Evolutionary conservation across 2,329 filamentous ascomycete species (phyloP).

Genomic region (Dothistroma pini): DNA sequence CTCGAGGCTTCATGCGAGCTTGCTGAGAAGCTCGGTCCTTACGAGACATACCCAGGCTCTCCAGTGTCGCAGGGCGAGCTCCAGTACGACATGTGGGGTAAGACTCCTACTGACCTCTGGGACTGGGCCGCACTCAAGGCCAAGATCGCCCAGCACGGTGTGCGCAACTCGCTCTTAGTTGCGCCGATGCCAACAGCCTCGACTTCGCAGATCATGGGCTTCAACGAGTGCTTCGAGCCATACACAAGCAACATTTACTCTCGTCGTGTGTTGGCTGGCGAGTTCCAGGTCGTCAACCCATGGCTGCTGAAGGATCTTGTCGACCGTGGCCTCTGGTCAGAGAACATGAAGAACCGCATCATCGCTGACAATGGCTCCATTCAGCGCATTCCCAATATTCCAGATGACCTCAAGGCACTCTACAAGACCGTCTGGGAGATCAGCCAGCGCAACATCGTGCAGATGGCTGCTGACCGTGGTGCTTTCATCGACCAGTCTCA

Average conservation of each 20-base stretch:
- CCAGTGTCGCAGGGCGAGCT: constrained; percentile 93
- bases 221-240: constrained; percentile 99
- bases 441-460: constrained; percentile 87
- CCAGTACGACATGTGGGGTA: constrained; percentile 98
- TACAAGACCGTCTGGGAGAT: constrained; percentile 99
- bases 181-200: constrained; percentile 98
- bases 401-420: constrained; percentile 87
- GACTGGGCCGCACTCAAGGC: constrained; percentile 89
- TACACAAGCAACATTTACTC: constrained; percentile 99
- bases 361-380: constrained; percentile 95
- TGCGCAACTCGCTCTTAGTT: constrained; percentile 91
- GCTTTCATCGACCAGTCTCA: constrained; percentile 99
- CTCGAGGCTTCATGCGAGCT: constrained; percentile 85
- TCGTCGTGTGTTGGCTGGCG: constrained; percentile 92
- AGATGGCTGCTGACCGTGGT: constrained; percentile 98
- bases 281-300: constrained; percentile 99
- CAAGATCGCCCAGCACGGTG: constrained; percentile 86
- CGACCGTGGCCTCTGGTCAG: constrained; percentile 96
- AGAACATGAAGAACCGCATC: constrained; percentile 99
- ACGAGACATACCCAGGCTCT: constrained; percentile 87
- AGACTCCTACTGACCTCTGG: constrained; percentile 91
- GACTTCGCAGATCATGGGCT: constrained; percentile 95
- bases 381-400: constrained; percentile 95
- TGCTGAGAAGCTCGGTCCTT: constrained; percentile 77
- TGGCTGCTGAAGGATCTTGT: constrained; percentile 98